These are phyloP conservation scores for Apiospora saccharicola DNA, from an alignment of 2,329 filamentous ascomycete species.

Conservation along the genomic window DNA sequence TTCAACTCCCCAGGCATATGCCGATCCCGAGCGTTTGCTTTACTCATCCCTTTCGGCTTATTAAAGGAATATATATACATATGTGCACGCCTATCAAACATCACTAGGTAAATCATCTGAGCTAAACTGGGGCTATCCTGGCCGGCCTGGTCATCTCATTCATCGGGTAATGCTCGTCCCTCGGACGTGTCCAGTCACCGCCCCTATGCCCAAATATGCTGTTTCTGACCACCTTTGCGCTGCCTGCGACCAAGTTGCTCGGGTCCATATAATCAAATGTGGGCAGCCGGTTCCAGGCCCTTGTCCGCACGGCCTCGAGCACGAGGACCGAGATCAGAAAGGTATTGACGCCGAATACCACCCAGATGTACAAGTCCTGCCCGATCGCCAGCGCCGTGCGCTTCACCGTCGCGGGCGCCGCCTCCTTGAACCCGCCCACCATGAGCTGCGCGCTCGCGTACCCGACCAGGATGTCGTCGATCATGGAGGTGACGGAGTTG, in stretches of 20 bases:
- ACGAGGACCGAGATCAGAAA: background rate
- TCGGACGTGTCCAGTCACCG: background rate
- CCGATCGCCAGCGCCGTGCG: background rate
- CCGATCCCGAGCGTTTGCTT: no score
- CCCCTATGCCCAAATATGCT: background rate
- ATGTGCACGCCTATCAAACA: no score
- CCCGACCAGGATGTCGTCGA: no score
- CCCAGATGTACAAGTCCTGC: background rate
- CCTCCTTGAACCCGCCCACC: background rate
- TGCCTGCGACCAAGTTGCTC: background rate
- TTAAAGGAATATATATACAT: no score
- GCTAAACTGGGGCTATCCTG: no score
- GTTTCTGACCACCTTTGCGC: background rate
- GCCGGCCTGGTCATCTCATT: no score
- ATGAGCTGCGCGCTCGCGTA: no score
- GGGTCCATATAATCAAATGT: background rate
- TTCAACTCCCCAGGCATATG: no score
- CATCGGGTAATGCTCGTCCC: background rate
- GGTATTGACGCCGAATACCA: background rate
- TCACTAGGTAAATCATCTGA: no score
- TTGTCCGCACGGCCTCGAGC: background rate
- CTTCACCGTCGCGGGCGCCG: background rate
- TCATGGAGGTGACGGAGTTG: no score
- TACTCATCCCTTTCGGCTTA: no score
- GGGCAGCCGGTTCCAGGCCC: background rate